Evolutionary conservation across 441 rosid genomes (phyloP), one percentile per base, ranked within the genome.

Genomic region (Erodium texanum): DNA sequence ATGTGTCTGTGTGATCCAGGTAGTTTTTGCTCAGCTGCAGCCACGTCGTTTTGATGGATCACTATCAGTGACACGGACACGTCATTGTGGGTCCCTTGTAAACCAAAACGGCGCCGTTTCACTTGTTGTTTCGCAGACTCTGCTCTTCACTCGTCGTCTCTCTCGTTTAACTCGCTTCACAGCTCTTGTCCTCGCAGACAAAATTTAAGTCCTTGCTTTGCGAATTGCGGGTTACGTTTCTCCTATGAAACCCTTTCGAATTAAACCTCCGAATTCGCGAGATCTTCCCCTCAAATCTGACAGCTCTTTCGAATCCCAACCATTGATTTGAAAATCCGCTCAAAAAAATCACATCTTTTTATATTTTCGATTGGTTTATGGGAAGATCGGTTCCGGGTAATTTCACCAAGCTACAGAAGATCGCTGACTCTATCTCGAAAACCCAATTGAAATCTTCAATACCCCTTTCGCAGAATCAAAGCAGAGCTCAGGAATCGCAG

Each of bases 321-420:
- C 11, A 6, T 54, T 54, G 41, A 52, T 52, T 9, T 0, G 12
- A 27, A 27, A 27, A 27, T 27, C 29, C 29, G 29, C 29, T n/a
- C 52, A 52, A 11, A 67, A 67, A 67, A 18, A 27, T 12, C 24
- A 3, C 15, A 34, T 59, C 50, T 34, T 71, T 8, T 8, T 4
- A 12, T 9, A 23, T 34, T n/a, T 20, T 75, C 3, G 34, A 11
- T 62, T 14, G 24, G 65, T 77, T 69, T 75, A 82, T 84, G 92
- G 90, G 89, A 73, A 85, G 80, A 82, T 80, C 82, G 59, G 73
- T 76, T 70, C 79, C 81, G 67, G 71, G 76, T 64, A 68, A 56
- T 56, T 56, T 74, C 65, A 69, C 76, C 73, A 86, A 73, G 78
- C 67, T 83, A 11, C 76, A 79, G 68, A 74, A 78, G 73, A 79